Conservation (phyloP, 345 rosid genomes). For the Citropsis articulata region DNA sequence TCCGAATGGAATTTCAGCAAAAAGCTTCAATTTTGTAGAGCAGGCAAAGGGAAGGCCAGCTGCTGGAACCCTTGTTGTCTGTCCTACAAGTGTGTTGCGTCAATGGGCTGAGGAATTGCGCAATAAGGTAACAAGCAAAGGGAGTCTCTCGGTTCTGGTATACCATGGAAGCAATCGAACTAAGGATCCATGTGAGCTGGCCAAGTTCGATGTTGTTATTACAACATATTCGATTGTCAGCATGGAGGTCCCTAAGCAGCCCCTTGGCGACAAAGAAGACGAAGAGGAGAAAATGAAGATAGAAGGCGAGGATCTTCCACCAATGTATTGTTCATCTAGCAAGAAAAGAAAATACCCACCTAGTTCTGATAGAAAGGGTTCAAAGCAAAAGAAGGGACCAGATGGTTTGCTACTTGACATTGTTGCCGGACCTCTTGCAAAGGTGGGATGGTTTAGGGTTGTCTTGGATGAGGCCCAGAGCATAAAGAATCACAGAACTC, state of each 20-base stretch:
- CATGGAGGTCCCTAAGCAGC: slow-evolving; percentile 96
- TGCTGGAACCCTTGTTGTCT: slow-evolving; percentile 95
- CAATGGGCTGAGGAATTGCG: slow-evolving; percentile 91
- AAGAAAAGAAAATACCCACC: slow-evolving; percentile 59
- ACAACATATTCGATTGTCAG: slow-evolving; percentile 95
- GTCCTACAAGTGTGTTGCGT: slow-evolving; percentile 95
- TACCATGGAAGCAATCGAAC: slow-evolving; percentile 93
- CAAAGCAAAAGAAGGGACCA: slow-evolving; percentile 52
- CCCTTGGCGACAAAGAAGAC: slow-evolving; percentile 57
- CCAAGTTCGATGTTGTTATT: slow-evolving; percentile 89
- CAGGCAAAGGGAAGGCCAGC: slow-evolving; percentile 73
- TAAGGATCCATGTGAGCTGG: slow-evolving; percentile 74
- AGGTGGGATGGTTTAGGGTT: slow-evolving; percentile 93
- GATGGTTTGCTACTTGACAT: slow-evolving; percentile 45
- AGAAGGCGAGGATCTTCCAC: slow-evolving; percentile 39
- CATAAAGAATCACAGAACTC: slow-evolving; percentile 94
- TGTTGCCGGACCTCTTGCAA: slow-evolving; percentile 77
- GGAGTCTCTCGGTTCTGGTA: slow-evolving; percentile 70
- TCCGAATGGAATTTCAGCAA: slow-evolving; percentile 18
- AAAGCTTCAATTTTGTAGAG: slow-evolving; percentile 23
- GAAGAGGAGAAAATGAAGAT: slow-evolving; percentile 54
- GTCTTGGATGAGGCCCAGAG: slow-evolving; percentile 98
- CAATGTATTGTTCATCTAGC: slow-evolving; percentile 34
- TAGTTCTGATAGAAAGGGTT: slow-evolving; percentile 47
- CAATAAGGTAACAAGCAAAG: slow-evolving; percentile 69